Percentiles rank a stretch among this genome's conserved stretches.
phyloP scores from a whole-genome alignment of 1,284 basidiomycete species.

The Heterobasidion irregulare region DNA sequence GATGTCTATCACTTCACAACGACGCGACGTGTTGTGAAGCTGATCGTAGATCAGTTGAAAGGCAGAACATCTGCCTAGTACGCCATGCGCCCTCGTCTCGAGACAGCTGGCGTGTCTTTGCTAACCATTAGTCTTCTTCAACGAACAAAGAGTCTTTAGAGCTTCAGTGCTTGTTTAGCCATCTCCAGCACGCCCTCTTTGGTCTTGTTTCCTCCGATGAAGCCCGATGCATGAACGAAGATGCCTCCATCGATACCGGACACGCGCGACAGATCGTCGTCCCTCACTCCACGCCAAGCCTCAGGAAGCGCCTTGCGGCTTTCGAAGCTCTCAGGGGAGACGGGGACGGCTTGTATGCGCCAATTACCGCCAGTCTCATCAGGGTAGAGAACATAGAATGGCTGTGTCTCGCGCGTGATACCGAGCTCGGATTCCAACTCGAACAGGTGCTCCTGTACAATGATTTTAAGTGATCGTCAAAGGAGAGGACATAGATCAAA shows the following conservation, averaged over 20 bases:
- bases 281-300: constrained; percentile 87
- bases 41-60: no score
- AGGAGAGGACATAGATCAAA: not conserved
- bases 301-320: constrained; percentile 92
- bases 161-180: constrained; percentile 61
- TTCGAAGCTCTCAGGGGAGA: constrained; percentile 77
- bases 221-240: constrained; percentile 93
- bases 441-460: constrained; percentile 81
- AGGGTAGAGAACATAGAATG: constrained; percentile 87
- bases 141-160: constrained; percentile 20
- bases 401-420: constrained; percentile 34
- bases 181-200: constrained; percentile 82
- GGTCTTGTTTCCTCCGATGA: constrained; percentile 95
- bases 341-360: constrained; percentile 91
- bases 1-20: no score
- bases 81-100: no score
- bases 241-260: constrained; percentile 80
- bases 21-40: no score
- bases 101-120: no score
- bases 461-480: constrained; percentile 2
- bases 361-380: constrained; percentile 77
- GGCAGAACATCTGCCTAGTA: no score
- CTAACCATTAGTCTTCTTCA: no score
- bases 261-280: constrained; percentile 68
- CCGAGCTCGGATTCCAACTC: constrained; percentile 63